A percentile compares a stretch with the other conserved stretches of the same genome.
These are phyloP conservation scores for Lactarius psammicola DNA, from an alignment of 768 basidiomycete genomes.

Conservation along the genomic window DNA sequence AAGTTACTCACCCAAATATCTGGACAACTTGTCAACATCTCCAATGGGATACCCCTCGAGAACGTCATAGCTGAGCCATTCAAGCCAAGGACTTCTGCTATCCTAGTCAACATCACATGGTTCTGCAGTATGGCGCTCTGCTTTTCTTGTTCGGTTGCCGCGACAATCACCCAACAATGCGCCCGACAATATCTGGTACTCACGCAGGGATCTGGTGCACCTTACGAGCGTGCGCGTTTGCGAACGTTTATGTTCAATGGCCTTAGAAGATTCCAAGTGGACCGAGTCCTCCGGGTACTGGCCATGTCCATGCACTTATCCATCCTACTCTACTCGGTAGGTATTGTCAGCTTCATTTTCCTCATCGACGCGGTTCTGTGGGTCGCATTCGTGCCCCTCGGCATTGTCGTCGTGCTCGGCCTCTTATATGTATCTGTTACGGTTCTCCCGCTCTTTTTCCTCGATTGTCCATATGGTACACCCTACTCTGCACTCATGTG, in stretches of 20 bases:
- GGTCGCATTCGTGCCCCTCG: background rate
- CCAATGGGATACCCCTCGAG: no score
- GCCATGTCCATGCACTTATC: background rate
- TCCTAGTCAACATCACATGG: no score
- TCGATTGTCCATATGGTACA: background rate
- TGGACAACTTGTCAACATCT: no score
- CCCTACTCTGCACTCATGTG: background rate
- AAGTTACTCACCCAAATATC: no score
- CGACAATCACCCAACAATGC: no score
- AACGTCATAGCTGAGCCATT: no score
- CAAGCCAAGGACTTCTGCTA: no score
- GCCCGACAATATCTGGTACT: no score
- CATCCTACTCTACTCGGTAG: background rate
- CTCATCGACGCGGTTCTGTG: background rate
- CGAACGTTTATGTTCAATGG: constrained; percentile 2
- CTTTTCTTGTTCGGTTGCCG: no score
- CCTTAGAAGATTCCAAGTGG: background rate
- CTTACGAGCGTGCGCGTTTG: background rate
- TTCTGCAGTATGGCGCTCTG: no score
- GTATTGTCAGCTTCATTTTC: background rate
- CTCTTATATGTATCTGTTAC: background rate
- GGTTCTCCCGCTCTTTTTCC: background rate
- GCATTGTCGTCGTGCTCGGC: no score
- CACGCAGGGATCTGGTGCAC: background rate
- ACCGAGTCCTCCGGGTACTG: background rate